These are phyloP conservation scores for Penicillium angulare DNA, from an alignment of 495 filamentous ascomycete genomes.

Conservation along the genomic window DNA sequence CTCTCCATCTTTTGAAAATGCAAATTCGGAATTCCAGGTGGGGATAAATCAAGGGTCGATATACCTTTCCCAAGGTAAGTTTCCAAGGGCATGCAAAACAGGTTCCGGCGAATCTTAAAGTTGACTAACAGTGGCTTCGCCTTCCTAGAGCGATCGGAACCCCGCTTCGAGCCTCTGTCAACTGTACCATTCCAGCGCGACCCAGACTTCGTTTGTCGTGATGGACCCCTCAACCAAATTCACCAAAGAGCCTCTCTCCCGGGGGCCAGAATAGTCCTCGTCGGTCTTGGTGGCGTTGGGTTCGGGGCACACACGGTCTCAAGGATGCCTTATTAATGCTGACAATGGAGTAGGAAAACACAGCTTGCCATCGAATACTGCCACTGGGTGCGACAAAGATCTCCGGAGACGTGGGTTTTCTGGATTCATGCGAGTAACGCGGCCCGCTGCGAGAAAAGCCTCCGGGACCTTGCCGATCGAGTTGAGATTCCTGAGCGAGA, in stretches of 20 bases:
- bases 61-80: neutral
- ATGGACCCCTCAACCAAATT: conserved; percentile 19
- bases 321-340: neutral
- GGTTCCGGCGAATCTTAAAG: neutral
- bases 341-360: conserved; percentile 26
- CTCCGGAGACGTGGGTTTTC: conserved; percentile 46
- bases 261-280: conserved; percentile 21
- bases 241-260: conserved; percentile 16
- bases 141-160: conserved; percentile 8
- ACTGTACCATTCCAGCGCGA: conserved; percentile 31
- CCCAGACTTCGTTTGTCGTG: conserved; percentile 31
- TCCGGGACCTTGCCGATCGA: conserved; percentile 35
- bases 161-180: conserved; percentile 10
- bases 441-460: conserved; percentile 38
- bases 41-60: neutral
- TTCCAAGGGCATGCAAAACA: neutral
- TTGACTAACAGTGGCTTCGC: neutral
- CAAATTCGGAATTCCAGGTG: neutral
- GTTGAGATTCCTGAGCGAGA: conserved; percentile 34
- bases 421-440: conserved; percentile 46
- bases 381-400: conserved; percentile 31
- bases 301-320: neutral
- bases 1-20: no score
- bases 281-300: conserved; percentile 15
- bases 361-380: conserved; percentile 40